Base-by-base conservation (phyloP, 257 asterid genomes). In the Nemophila menziesii region DNA sequence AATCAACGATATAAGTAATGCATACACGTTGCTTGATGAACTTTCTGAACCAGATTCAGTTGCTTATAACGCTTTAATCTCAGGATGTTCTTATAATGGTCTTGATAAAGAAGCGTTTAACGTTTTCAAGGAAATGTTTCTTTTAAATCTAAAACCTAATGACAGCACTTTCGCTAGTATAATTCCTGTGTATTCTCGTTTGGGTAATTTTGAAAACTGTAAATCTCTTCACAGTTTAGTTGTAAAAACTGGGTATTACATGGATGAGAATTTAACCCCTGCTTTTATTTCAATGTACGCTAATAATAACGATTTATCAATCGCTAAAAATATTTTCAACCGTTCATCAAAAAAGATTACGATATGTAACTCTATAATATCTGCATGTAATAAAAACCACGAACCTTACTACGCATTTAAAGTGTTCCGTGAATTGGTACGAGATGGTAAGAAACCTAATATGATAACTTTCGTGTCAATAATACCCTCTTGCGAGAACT, bases 1-100 rank as follows among this genome's bases (percentile, higher is more conserved):
- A 52, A 36, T 56, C n/a, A 75, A 87, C 5, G 55, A 64, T 42
- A 52, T 68, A 51, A 21, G 16, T 36, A 21, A 19, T 59, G 87
- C 93, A 11, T 69, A 69, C 21, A 55, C 58, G 40, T 13, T 80
- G 79, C 11, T 71, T 26, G 81, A 73, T 51, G 68, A 57, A 80
- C 77, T 80, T 27, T 8, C 75, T 58, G 61, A 68, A 39, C 79
- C 53, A 36, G 93, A 77, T 51, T 45, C 60, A 45, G 69, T 80
- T 49, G 62, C 78, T 52, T 69, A 76, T 86, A 80, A 77, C 37
- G 73, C 93, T 10, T 58, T 80, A 67, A 63, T 80, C 37, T 68
- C 84, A 29, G 93, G 93, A 6, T 77, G 65, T 62, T 66, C 77
- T 22, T 47, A 60, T 42, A 73, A 63, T 61, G 83, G 81, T 38